These are phyloP conservation scores for Yarrowia sp. DNA, from an alignment of 805 yeast species.

Conservation along the genomic window DNA sequence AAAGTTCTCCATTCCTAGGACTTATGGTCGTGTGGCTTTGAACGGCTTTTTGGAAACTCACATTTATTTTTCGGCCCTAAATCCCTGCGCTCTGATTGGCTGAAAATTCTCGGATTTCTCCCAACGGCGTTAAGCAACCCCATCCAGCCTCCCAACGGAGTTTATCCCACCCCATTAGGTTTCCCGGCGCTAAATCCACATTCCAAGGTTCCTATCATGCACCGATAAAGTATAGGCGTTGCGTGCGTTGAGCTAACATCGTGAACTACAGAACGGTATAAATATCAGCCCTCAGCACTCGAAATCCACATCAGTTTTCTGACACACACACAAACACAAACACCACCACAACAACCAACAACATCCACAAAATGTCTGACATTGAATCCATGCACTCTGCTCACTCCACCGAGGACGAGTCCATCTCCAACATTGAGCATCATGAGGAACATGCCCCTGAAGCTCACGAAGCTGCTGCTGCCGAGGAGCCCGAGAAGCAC, in stretches of 20 bases:
- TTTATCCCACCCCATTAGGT: not conserved
- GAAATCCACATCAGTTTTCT: not conserved
- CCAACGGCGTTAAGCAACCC: not conserved
- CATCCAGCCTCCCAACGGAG: not conserved
- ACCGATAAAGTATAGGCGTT: constrained; percentile 23
- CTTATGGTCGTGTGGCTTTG: too few relatives aligned
- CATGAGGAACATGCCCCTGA: not conserved
- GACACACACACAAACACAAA: not conserved
- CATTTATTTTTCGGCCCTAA: too few relatives aligned
- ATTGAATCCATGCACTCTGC: constrained; percentile 20
- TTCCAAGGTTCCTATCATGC: constrained; percentile 16
- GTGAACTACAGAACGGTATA: not conserved
- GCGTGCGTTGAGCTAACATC: not conserved
- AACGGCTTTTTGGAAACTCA: too few relatives aligned
- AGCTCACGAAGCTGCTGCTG: constrained; percentile 4
- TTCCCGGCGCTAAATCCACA: not conserved
- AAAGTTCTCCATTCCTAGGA: too few relatives aligned
- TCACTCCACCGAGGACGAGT: constrained; percentile 8
- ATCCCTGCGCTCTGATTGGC: not conserved
- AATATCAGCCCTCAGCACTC: not conserved
- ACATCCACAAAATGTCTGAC: constrained; percentile 4
- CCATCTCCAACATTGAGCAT: not conserved
- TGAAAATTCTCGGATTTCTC: not conserved
- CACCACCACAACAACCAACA: not conserved
- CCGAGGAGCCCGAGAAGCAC: not conserved